Percentiles rank a stretch among this genome's conserved stretches.
Evolutionary conservation across 2,329 filamentous ascomycete genomes (phyloP).

Genomic region (Myriosclerotinia duriaeana): DNA sequence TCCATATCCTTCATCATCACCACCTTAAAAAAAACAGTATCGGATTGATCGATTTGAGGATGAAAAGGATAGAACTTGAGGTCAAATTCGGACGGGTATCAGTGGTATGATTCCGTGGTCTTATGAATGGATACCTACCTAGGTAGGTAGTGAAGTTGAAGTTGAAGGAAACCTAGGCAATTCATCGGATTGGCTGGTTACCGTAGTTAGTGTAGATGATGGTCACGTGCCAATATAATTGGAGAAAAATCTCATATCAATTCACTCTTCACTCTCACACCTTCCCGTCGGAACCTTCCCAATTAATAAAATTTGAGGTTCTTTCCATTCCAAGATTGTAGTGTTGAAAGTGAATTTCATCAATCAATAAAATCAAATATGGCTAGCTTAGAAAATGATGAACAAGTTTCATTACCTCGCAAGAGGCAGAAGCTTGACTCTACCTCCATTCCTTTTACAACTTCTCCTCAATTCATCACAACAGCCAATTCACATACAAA

Average conservation of each 20-base stretch:
- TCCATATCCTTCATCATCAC: not conserved
- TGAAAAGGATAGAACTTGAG: not conserved
- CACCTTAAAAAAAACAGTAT: not conserved
- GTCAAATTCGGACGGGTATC: too few species aligned
- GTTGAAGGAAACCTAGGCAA: not conserved
- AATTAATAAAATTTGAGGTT: conserved; percentile 1
- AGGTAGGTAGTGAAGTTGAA: not conserved
- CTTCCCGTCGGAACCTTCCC: conserved; percentile 11
- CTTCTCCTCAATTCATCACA: not conserved
- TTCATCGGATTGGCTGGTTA: conserved; percentile 2
- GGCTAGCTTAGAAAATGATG: conserved; percentile 27
- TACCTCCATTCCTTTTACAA: conserved; percentile 2
- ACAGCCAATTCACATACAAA: not conserved
- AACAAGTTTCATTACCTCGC: conserved; percentile 25
- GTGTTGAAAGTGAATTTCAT: not conserved
- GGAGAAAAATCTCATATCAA: conserved; percentile 10
- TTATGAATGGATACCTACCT: too few species aligned
- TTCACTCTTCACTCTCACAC: conserved; percentile 13
- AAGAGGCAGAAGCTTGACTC: conserved; percentile 31
- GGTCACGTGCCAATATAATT: not conserved
- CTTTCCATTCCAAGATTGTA: not conserved
- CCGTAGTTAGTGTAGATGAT: not conserved
- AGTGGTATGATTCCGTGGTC: not conserved
- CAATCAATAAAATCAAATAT: conserved; percentile 25
- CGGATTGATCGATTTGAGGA: not conserved